Conservation (phyloP, 768 basidiomycete genomes). For the Epithele typhae region DNA sequence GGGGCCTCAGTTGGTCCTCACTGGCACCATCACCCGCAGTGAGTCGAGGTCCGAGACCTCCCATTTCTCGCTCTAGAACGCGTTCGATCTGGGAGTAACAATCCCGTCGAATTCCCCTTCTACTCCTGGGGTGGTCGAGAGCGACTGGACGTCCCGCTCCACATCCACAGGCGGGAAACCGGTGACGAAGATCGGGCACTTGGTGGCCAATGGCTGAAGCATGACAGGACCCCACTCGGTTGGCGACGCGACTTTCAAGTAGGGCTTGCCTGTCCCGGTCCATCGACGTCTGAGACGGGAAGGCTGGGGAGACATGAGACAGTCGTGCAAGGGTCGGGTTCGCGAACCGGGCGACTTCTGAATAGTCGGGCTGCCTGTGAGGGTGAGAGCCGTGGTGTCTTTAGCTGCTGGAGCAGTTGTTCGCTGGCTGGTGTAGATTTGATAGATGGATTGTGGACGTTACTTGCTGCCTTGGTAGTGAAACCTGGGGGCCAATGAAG, state of each 20-base stretch:
- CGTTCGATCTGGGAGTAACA: conserved; percentile 77
- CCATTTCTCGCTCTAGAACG: conserved; percentile 41
- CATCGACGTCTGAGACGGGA: conserved; percentile 73
- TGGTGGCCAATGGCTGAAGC: conserved; percentile 78
- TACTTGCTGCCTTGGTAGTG: conserved; percentile 54
- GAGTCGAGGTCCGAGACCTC: conserved; percentile 97
- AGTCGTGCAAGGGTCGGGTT: conserved; percentile 96
- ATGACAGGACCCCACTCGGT: conserved; percentile 92
- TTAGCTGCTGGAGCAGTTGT: conserved; percentile 1
- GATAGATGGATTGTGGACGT: conserved; percentile 16
- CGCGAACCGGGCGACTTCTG: conserved; percentile 80
- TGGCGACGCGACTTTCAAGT: conserved; percentile 82
- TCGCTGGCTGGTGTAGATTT: conserved; percentile 4
- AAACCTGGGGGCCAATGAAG: conserved; percentile 96
- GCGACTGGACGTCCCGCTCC: conserved; percentile 85
- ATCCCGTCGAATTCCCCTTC: conserved; percentile 96
- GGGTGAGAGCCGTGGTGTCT: conserved; percentile 72
- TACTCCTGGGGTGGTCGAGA: conserved; percentile 77
- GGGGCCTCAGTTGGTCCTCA: conserved; percentile 93
- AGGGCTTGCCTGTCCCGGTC: conserved; percentile 56
- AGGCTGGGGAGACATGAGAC: conserved; percentile 97
- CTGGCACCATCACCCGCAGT: conserved; percentile 94
- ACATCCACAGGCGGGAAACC: conserved; percentile 96
- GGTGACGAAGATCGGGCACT: conserved; percentile 92
- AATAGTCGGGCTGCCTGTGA: conserved; percentile 84